Percentiles rank a stretch among this genome's conserved stretches.
Conservation (phyloP, 2,329 filamentous ascomycete genomes). For the Colletotrichum tofieldiae region DNA sequence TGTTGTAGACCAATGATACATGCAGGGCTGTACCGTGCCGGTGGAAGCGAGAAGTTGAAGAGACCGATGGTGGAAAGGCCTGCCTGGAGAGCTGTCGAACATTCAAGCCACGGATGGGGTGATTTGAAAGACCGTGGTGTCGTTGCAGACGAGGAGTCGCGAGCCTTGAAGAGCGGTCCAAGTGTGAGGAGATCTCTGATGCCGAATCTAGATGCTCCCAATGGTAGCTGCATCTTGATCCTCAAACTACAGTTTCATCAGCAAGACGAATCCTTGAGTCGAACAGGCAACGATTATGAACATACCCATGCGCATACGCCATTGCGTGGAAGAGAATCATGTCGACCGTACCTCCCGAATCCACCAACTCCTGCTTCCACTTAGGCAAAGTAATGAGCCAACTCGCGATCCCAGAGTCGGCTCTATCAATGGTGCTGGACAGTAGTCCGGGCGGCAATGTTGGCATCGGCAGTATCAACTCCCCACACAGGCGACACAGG, state of each 20-base stretch:
- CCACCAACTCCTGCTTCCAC: slow-evolving; percentile 57
- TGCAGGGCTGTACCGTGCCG: slow-evolving; percentile 48
- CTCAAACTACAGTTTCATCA: slow-evolving; percentile 22
- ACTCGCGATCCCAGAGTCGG: slow-evolving; percentile 56
- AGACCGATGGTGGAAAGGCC: slow-evolving; percentile 51
- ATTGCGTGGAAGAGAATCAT: slow-evolving; percentile 57
- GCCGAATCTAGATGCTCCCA: slow-evolving; percentile 43
- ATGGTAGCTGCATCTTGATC: slow-evolving; percentile 45
- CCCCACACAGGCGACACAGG: slow-evolving; percentile 53
- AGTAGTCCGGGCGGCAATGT: slow-evolving; percentile 46
- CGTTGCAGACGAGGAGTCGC: not conserved
- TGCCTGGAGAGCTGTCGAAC: slow-evolving; percentile 48
- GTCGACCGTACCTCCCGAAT: slow-evolving; percentile 55
- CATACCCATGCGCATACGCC: slow-evolving; percentile 53
- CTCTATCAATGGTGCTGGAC: slow-evolving; percentile 49
- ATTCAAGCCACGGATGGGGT: slow-evolving; percentile 25
- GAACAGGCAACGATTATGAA: not conserved
- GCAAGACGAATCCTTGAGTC: not conserved
- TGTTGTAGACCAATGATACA: slow-evolving; percentile 46
- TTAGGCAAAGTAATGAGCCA: slow-evolving; percentile 57
- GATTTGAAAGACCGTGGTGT: not conserved
- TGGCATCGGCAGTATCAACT: slow-evolving; percentile 50
- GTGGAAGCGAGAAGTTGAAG: slow-evolving; percentile 51
- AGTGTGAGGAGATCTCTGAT: slow-evolving; percentile 31
- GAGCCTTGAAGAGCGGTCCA: slow-evolving; percentile 36